Conservation (phyloP, 306 rosid species). For the Pueraria montana region DNA sequence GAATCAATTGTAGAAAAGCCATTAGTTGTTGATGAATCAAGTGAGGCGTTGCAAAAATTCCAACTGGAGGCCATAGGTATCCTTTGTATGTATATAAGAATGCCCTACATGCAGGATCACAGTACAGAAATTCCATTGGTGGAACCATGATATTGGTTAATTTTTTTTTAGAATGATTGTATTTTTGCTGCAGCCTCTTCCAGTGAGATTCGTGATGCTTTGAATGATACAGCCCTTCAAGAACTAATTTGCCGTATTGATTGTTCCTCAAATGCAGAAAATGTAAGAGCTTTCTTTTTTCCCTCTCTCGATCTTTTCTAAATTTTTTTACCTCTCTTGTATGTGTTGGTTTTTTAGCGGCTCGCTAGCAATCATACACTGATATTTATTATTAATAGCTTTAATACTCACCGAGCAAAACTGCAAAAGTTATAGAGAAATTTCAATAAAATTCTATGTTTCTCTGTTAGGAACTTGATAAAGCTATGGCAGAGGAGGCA, state of each 20-base stretch:
- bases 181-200: slow-evolving; percentile 77
- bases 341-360: slow-evolving; percentile 14
- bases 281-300: slow-evolving; percentile 56
- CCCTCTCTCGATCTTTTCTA: background rate
- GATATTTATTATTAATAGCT: background rate
- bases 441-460: slow-evolving; percentile 37
- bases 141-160: slow-evolving; percentile 1
- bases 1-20: slow-evolving; percentile 60
- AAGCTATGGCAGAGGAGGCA: slow-evolving; percentile 75
- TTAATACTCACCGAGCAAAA: background rate
- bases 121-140: slow-evolving; percentile 2
- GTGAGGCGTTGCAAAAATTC: slow-evolving; percentile 60
- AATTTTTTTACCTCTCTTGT: background rate
- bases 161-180: slow-evolving; percentile 16
- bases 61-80: slow-evolving; percentile 84
- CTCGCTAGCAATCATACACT: background rate
- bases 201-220: slow-evolving; percentile 65
- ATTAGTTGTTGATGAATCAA: slow-evolving; percentile 54
- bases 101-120: background rate
- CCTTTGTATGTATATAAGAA: slow-evolving; percentile 6
- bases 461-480: slow-evolving; percentile 76
- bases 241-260: slow-evolving; percentile 66
- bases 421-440: background rate
- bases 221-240: slow-evolving; percentile 71
- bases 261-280: slow-evolving; percentile 70